Evolutionary conservation across 2,329 filamentous ascomycete genomes (phyloP), one percentile per base, ranked within the genome.

Genomic region (Fusarium austroafricanum): DNA sequence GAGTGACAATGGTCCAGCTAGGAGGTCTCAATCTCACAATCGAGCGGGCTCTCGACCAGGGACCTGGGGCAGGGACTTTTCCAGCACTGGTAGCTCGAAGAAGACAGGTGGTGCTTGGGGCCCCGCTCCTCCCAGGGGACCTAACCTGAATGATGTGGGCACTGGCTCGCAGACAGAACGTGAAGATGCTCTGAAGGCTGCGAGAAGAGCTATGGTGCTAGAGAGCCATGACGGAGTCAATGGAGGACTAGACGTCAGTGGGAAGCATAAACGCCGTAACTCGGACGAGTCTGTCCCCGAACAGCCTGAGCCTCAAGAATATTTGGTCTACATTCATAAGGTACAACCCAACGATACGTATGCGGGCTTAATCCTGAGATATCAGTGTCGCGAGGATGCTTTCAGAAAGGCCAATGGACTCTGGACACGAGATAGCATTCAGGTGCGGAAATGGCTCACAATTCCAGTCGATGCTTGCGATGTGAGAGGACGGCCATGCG

Each of bases 371-470:
- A 91, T 96, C 52, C 90, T 99, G 68, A 92, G 90, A 72, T 99
- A 96, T 79, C 91, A 92, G 72, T 98, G 95, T 77, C 88, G 92
- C 66, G 89, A 94, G 56, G 91, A 94, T 46, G 86, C 91, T 3
- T 90, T 99, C 69, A 87, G 93, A 60, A 96, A 92, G 76, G 90
- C 93, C 38, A 99, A 99, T 77, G 89, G 96, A 12, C 89, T 99
- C 74, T 99, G 96, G 96, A 93, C 94, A 9, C 93, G 94, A 67
- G 96, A 98, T 76, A 93, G 89, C 66, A 91, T 98, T 35, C 95
- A 97, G 77, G 88, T 90, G 46, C 89, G 94, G 61, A 92, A 92
- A 73, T 90, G 88, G 67, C 85, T 99, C 17, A 86, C 94, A 10
- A 82, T 99, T 52, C 96, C 96, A 0, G 93, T 98, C 6, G 94